Conservation (phyloP, 1,139 yeast genomes). For the Magnusiomyces clavatus region DNA sequence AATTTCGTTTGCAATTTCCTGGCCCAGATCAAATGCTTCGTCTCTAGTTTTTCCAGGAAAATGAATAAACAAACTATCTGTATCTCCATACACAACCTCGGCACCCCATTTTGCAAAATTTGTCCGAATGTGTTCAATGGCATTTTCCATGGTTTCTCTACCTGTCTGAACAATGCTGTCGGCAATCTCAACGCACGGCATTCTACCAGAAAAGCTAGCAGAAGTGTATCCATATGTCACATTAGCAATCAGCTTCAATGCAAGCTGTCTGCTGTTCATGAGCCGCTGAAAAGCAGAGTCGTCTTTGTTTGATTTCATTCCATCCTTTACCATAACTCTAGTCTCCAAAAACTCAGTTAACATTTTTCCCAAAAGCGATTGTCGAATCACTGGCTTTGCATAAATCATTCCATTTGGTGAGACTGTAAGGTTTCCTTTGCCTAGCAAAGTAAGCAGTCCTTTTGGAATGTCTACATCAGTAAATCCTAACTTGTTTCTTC, state of each 20-base stretch:
- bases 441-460: conserved; percentile 48
- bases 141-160: conserved; percentile 66
- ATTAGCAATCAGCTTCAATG: conserved; percentile 82
- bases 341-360: conserved; percentile 73
- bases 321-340: conserved; percentile 67
- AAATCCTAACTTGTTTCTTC: conserved; percentile 45
- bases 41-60: conserved; percentile 71
- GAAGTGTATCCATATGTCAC: conserved; percentile 95
- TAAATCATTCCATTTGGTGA: conserved; percentile 87
- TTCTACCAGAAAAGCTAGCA: conserved; percentile 90
- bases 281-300: conserved; percentile 45
- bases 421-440: conserved; percentile 45
- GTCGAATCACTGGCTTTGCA: conserved; percentile 56
- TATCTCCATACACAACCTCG: conserved; percentile 92
- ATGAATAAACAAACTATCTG: conserved; percentile 86
- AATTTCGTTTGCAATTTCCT: conserved; percentile 54
- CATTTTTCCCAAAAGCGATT: conserved; percentile 77
- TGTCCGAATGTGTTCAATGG: conserved; percentile 60
- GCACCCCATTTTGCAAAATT: conserved; percentile 61
- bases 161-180: conserved; percentile 92
- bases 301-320: conserved; percentile 45
- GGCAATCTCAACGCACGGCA: conserved; percentile 95
- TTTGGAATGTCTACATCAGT: conserved; percentile 43
- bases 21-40: conserved; percentile 74
- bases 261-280: conserved; percentile 73